Evolutionary conservation across 768 basidiomycete species (phyloP), one percentile per base, ranked within the genome.

Genomic region (Clathrus columnatus): DNA sequence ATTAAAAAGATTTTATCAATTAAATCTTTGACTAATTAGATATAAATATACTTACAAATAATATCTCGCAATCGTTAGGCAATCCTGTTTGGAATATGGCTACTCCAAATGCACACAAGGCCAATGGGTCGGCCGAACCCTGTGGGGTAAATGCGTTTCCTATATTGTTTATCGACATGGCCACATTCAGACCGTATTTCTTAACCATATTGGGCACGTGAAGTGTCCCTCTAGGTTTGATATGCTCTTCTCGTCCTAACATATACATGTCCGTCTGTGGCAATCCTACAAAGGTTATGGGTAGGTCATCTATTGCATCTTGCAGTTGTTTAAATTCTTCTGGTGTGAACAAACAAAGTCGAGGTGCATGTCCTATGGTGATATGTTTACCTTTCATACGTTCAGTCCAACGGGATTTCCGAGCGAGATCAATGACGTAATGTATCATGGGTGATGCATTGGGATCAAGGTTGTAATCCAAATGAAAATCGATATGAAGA

Each of bases 71-170:
- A 51, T 76, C 79, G 14, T 61, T 60, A 18, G 70, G 69, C 16
- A 75, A 80, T 11, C 77, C 81, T 30, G 76, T 71, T 63, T 83
- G 83, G 62, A 83, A 84, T 27, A 83, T 59, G 2, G 74, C 78
- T 10, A 81, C 77, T 18, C 78, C 81, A 45, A 85, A 74, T 30
- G 78, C 72, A 49, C 80, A 77, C 51, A 85, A 67, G 5, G 74
- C 71, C n/a, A 85, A 67, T 7, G 83, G 82, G 68, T 83, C 83
- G 44, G 79, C 63, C 24, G 75, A 75, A 50, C 83, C 84, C 68
- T 85, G 83, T 41, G 83, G 84, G 30, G 79, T 84, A 65, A 84
- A 85, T 27, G 80, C 78, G 60, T 85, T 85, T 59, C 77, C 77
- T 61, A 83, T 75, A 61, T 84, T 83, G 66, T 84, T 83, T 32